Base-by-base conservation (phyloP, 2,329 filamentous ascomycete genomes). In the Exophiala lecanii-corni region DNA sequence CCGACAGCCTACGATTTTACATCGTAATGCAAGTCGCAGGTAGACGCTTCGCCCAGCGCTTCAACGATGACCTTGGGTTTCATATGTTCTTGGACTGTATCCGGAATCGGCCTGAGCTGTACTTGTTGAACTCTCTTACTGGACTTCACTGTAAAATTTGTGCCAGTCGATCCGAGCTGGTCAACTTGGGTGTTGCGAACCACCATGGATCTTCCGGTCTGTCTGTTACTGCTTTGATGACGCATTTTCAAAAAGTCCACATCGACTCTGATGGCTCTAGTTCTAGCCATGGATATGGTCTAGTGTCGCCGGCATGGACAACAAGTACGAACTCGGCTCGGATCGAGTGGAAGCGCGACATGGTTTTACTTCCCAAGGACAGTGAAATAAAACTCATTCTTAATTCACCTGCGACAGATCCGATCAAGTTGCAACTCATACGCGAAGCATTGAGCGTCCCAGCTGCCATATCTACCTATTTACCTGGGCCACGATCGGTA, bases 11-110 rank as follows among this genome's bases (percentile, higher is more conserved):
- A 35, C 78, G 79, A 51, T 70, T 85, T 12, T 76, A 76, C 47
- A 73, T 79, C 35, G 68, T 85, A 7, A 71, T 89, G 31, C 72
- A 83, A 57, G 79, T 84, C 58, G 65, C 81, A 39, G 70, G 75
- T 43, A 71, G 72, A 41, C 71, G 69, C 25, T 86, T 82, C 56
- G 68, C 72, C 32, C 61, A 73, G 12, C 70, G 69, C 36, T 86
- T 82, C 59, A 66, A 66, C 12, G 71, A 79, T 47, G 70, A 73
- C 30, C 75, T 79, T 1, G 68, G 73, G 6, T 58, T 89, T 23
- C 63, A 63, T 9, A 71, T 81, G 62, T 79, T 84, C 49, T 76
- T 73, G 43, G 80, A 78, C 41, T 75, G 73, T 1, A 56, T 82
- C 21, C 72, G 71, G n/a, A 73, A 72, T 37, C 71, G 73, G 41